phyloP scores from a whole-genome alignment of 2,329 filamentous ascomycete genomes.

The Pseudogymnoascus sp. region DNA sequence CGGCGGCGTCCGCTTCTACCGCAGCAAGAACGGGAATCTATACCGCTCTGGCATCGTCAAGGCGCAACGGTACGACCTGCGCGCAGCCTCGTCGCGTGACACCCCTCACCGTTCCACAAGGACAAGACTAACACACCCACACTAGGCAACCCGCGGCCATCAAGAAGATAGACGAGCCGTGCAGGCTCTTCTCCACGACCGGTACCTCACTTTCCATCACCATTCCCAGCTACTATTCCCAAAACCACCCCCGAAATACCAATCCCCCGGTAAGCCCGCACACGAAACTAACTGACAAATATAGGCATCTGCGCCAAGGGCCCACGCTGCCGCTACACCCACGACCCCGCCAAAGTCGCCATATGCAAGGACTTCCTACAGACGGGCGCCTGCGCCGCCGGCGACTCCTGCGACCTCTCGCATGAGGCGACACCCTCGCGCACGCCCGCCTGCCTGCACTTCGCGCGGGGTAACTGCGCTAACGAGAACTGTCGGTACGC shows the following conservation, averaged over 20 bases:
- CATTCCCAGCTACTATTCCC: constrained; percentile 1
- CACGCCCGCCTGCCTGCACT: constrained; percentile 82
- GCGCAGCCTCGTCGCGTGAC: constrained; percentile 30
- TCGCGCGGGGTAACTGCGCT: constrained; percentile 79
- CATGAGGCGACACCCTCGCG: constrained; percentile 78
- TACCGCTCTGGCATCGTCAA: constrained; percentile 68
- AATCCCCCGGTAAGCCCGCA: not conserved
- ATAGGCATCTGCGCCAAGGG: constrained; percentile 81
- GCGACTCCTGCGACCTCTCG: constrained; percentile 79
- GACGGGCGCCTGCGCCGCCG: constrained; percentile 67
- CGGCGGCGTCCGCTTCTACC: constrained; percentile 72
- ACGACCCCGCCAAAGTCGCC: constrained; percentile 80
- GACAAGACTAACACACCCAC: constrained; percentile 20
- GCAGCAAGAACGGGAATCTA: constrained; percentile 82
- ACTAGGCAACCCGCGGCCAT: constrained; percentile 35
- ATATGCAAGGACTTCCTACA: constrained; percentile 83
- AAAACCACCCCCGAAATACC: not conserved
- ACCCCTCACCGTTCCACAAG: constrained; percentile 7
- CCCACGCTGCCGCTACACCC: constrained; percentile 67
- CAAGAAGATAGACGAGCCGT: constrained; percentile 64
- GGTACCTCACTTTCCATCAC: constrained; percentile 40
- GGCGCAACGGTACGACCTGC: constrained; percentile 61
- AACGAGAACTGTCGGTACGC: constrained; percentile 81
- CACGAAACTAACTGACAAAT: constrained; percentile 8
- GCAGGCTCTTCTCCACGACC: constrained; percentile 62